Evolutionary conservation across 1,284 basidiomycete genomes (phyloP).

Genomic region (Irpex sp.): DNA sequence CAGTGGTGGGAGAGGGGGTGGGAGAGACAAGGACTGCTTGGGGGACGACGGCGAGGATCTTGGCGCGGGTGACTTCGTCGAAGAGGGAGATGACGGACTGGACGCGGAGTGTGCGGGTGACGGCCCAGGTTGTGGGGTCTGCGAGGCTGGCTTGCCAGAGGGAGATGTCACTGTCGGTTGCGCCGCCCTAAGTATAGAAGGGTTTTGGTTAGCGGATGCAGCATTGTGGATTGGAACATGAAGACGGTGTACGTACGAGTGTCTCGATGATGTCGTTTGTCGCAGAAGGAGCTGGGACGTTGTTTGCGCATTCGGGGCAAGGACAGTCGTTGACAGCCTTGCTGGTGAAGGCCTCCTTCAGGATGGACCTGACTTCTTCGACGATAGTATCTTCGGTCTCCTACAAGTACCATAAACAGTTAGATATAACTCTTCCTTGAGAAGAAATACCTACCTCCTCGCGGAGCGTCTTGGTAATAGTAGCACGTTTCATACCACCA

Average conservation of each 20-base stretch:
- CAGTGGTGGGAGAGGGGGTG: background rate
- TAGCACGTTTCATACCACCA: constrained; percentile 3
- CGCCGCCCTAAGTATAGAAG: background rate
- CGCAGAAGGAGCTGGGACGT: background rate
- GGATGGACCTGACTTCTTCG: background rate
- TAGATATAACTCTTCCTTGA: too few species aligned
- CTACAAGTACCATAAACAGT: too few species aligned
- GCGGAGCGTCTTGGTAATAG: background rate
- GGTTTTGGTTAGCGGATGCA: too few species aligned
- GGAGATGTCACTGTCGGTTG: background rate
- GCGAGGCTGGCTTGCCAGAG: constrained; percentile 1
- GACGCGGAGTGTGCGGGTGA: constrained; percentile 3
- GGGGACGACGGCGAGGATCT: constrained; percentile 1
- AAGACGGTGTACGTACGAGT: background rate
- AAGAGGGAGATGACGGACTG: constrained; percentile 4
- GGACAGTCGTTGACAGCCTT: background rate
- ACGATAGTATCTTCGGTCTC: background rate
- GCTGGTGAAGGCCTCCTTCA: background rate
- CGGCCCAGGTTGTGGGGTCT: background rate
- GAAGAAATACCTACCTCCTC: background rate
- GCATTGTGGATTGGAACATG: background rate
- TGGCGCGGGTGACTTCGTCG: constrained; percentile 4
- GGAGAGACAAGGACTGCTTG: background rate
- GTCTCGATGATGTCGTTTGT: background rate
- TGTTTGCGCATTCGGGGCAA: background rate